Evolutionary conservation across 768 basidiomycete genomes (phyloP), one percentile per base, ranked within the genome.

Genomic region (Tremella yokohamensis): DNA sequence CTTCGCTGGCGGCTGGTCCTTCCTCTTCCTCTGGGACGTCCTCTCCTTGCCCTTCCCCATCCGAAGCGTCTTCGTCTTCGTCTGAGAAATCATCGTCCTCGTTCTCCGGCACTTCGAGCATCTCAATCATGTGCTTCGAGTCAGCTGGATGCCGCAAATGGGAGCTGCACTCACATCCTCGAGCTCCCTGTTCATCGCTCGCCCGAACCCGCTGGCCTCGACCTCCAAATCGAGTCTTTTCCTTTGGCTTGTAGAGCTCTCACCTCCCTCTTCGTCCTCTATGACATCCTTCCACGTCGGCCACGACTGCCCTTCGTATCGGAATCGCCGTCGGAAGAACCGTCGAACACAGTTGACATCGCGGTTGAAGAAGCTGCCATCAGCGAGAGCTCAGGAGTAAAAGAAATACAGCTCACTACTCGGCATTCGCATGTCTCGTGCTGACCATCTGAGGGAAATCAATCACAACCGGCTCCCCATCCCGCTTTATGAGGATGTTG

Each of bases 401-500:
- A 8, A 34, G 34, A 34, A 8, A 24, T 13, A 52, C 16, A 29
- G 73, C 85, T 76, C 66, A 91, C 90, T 88, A 96, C 79, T 98
- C 96, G 4, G 96, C 96, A 74, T 99, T 96, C 68, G 85, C 84
- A 65, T 99, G 96, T 48, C 91, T 88, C 24, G 89, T 93, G 80
- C 88, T 90, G 77, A 98, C 90, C 94, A 98, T 97, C 79, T 99
- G 96, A 8, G 96, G 96, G 75, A 99, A 99, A 79, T 99, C 96
- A 68, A 99, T 99, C 42, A 99, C 84, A 52, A 97, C 78, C 7
- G 93, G 89, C 67, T 90, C 85, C 45, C 77, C 80, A 53, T 86
- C 85, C 47, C 88, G 84, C 38, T 83, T 83, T 66, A 99, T 91
- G 61, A 99, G 84, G 64, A 99, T 92, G 76, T 99, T 98, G 81